phyloP scores from a whole-genome alignment of 2,329 filamentous ascomycete species.

The Metarhizium sp. region DNA sequence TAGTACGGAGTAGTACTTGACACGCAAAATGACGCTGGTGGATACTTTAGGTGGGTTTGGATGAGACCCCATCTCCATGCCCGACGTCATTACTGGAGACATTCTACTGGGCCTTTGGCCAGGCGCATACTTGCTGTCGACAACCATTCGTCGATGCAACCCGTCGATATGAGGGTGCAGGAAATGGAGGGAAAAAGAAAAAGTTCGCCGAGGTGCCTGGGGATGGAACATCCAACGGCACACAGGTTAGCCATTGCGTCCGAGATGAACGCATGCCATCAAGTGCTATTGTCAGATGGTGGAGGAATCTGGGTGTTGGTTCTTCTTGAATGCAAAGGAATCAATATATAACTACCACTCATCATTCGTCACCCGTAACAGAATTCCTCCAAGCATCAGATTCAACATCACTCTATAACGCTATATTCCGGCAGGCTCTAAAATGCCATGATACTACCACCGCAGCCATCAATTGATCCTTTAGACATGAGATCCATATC shows the following conservation, averaged over 20 bases:
- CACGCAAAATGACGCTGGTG: conserved; percentile 1
- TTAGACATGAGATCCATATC: neutral
- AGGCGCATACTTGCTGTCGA: neutral
- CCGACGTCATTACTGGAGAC: conserved; percentile 4
- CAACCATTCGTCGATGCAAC: neutral
- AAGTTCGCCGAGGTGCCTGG: too few relatives aligned
- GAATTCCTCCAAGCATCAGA: too few relatives aligned
- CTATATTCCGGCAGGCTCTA: too few relatives aligned
- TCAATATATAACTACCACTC: too few relatives aligned
- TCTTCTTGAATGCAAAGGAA: too few relatives aligned
- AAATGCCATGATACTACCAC: neutral
- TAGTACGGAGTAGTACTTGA: neutral
- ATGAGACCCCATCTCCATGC: neutral
- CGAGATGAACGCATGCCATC: too few relatives aligned
- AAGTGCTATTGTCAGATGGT: too few relatives aligned
- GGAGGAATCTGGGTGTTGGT: too few relatives aligned
- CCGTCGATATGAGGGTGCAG: neutral
- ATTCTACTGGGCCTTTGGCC: neutral
- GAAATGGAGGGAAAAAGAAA: neutral
- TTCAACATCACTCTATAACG: too few relatives aligned
- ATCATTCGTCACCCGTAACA: too few relatives aligned
- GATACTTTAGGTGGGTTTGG: neutral
- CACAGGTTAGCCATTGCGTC: too few relatives aligned
- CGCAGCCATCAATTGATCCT: neutral
- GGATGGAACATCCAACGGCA: too few relatives aligned